Percentiles rank a stretch among this genome's conserved stretches.
phyloP scores from a whole-genome alignment of 129 eudicot species.

The Arctium lappa region DNA sequence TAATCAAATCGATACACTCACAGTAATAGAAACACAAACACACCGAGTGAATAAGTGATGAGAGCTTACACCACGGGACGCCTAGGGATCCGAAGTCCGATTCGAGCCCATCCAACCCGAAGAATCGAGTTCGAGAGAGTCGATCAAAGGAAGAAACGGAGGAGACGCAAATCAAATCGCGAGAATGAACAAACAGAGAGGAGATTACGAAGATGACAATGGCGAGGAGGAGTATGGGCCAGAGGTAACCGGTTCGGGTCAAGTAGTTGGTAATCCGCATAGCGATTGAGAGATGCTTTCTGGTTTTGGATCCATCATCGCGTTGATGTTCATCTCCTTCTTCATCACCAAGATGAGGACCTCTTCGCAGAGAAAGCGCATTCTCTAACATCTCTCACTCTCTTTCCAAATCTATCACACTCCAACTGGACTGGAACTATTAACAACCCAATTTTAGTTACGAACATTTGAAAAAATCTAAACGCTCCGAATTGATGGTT shows the following conservation, averaged over 20 bases:
- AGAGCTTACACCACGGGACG: constrained; percentile 74
- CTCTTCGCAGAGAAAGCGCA: constrained; percentile 64
- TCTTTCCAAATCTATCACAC: constrained; percentile 24
- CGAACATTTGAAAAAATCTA: too few relatives aligned
- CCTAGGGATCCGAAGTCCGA: constrained; percentile 72
- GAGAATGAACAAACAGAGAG: constrained; percentile 42
- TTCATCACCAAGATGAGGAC: constrained; percentile 38
- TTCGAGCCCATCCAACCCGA: constrained; percentile 70
- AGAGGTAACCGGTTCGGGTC: constrained; percentile 57
- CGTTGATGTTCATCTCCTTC: constrained; percentile 40
- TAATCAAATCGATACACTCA: neutral
- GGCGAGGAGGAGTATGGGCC: constrained; percentile 38
- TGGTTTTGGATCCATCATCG: constrained; percentile 83
- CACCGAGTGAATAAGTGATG: neutral
- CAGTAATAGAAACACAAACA: neutral
- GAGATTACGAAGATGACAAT: constrained; percentile 28
- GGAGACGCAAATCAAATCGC: constrained; percentile 61
- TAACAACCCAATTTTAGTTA: too few relatives aligned
- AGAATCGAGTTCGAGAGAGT: constrained; percentile 48
- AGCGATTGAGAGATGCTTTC: constrained; percentile 53
- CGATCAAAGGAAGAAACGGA: constrained; percentile 47
- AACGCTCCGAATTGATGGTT: too few relatives aligned
- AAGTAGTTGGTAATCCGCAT: constrained; percentile 46
- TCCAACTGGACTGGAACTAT: neutral
- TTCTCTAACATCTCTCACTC: constrained; percentile 57